phyloP scores from a whole-genome alignment of 1,284 basidiomycete species.

The Agroathelia rolfsii region DNA sequence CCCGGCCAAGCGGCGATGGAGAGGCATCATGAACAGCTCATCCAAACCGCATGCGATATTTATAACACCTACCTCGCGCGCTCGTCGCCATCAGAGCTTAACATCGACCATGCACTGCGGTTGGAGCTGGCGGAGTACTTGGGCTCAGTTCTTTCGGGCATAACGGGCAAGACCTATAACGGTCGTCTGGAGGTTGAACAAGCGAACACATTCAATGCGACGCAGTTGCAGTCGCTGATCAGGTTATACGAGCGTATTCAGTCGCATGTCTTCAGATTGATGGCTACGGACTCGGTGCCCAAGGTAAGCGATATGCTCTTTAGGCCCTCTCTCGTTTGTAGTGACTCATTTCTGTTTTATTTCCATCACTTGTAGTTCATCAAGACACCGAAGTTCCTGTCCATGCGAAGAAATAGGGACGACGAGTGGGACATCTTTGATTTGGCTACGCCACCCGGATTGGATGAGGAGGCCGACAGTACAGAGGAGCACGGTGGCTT shows the following conservation, averaged over 20 bases:
- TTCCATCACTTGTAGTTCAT: constrained; percentile 75
- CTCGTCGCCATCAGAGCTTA: constrained; percentile 90
- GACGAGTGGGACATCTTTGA: constrained; percentile 62
- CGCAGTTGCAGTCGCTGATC: constrained; percentile 91
- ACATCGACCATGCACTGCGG: constrained; percentile 94
- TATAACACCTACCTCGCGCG: constrained; percentile 94
- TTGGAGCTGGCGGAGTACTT: constrained; percentile 92
- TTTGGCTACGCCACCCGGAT: constrained; percentile 47
- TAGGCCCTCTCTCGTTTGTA: constrained; percentile 1
- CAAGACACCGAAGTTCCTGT: constrained; percentile 71
- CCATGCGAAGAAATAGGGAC: no score
- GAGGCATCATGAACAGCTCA: constrained; percentile 90
- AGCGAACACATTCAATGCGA: constrained; percentile 75
- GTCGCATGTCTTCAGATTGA: constrained; percentile 90
- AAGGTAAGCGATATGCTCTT: constrained; percentile 46
- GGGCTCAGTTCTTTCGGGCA: constrained; percentile 70
- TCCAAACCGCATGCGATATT: constrained; percentile 90
- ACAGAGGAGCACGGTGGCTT: constrained; percentile 68
- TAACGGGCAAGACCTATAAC: constrained; percentile 69
- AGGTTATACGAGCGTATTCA: constrained; percentile 93
- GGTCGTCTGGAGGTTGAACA: constrained; percentile 75
- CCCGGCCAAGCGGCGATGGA: constrained; percentile 89
- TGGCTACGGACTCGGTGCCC: constrained; percentile 97
- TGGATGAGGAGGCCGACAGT: constrained; percentile 33
- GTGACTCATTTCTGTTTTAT: constrained; percentile 8